Percentiles rank a stretch among this genome's conserved stretches.
Conservation (phyloP, 2,329 filamentous ascomycete species). For the Colletotrichum incanum region DNA sequence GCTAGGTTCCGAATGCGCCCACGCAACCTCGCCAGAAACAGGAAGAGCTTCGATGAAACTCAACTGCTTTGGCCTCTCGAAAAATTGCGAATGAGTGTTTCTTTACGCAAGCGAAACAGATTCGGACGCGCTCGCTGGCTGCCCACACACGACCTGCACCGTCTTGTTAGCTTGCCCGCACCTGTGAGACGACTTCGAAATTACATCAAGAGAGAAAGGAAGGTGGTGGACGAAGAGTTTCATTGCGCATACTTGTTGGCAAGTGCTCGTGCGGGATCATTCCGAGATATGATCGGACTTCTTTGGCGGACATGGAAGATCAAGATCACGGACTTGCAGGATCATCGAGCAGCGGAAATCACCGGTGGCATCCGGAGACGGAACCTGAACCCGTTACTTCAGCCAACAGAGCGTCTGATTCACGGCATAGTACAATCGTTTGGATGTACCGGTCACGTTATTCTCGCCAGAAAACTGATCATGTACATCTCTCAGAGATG, state of each 20-base stretch:
- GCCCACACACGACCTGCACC: slow-evolving; percentile 34
- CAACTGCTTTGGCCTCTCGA: slow-evolving; percentile 23
- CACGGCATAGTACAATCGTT: slow-evolving; percentile 78
- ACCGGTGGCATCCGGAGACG: slow-evolving; percentile 53
- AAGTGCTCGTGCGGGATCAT: slow-evolving; percentile 29
- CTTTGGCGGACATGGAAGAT: slow-evolving; percentile 31
- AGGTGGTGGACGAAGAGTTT: slow-evolving; percentile 29
- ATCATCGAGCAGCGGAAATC: slow-evolving; percentile 46
- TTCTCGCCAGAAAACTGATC: slow-evolving; percentile 71
- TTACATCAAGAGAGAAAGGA: slow-evolving; percentile 15
- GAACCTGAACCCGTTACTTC: slow-evolving; percentile 66
- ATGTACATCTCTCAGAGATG: slow-evolving; percentile 75
- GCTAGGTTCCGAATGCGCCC: slow-evolving; percentile 57
- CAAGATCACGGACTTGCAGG: slow-evolving; percentile 21
- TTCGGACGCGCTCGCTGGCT: slow-evolving; percentile 35
- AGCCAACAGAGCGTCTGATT: slow-evolving; percentile 73
- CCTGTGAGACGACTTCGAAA: slow-evolving; percentile 38
- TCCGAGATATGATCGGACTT: slow-evolving; percentile 21
- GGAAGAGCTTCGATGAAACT: slow-evolving; percentile 29
- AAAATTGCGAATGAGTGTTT: slow-evolving; percentile 26
- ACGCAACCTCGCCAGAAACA: slow-evolving; percentile 54
- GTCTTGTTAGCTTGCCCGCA: slow-evolving; percentile 26
- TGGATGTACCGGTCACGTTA: slow-evolving; percentile 76
- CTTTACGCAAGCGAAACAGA: neutral
- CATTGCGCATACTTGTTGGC: slow-evolving; percentile 39